Base-by-base conservation (phyloP, 176 grass and related monocot genomes). In the Poa annua region DNA sequence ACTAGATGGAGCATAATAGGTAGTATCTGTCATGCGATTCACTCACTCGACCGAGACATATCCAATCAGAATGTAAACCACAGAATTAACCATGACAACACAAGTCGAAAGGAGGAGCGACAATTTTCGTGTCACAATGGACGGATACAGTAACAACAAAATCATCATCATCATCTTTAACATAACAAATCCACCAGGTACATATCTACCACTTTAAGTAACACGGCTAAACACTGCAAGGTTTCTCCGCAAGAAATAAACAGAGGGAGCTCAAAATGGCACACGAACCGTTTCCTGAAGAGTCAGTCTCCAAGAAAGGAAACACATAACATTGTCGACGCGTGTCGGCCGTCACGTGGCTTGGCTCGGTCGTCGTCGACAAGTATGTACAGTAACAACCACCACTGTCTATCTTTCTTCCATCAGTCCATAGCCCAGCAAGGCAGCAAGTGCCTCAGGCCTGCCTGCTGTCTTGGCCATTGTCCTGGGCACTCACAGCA, bases 321-420 rank as follows among this genome's bases (percentile, higher is more conserved):
- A 81, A 81, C 61, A 76, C 10, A 76, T 51, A 59, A 81, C 34
- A 66, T 15, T 49, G 66, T 49, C 74, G 72, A 66, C 47, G 38
- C 17, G 5, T 24, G 50, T 34, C 78, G 33, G 19, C 42, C 49
- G 42, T 5, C 6, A 3, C 35, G 20, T 54, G 66, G 56, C 65
- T 66, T 77, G 3, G 11, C 47, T 81, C 59, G 7, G 39, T 3
- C 48, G 4, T 64, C 32, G 4, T 64, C 32, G 56, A 78, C 63
- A 81, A 29, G 35, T 86, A 89, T 82, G 72, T 73, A 86, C 79
- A 89, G 78, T 62, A 81, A 81, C 63, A 33, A 85, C n/a, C 69
- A 54, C 19, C 21, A 35, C 34, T 81, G 20, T 63, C 11, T 29
- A 62, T 14, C 51, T 42, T 77, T 45, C 77, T 81, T 59, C 62